Percentiles rank a stretch among this genome's conserved stretches.
Conservation (phyloP, 2,329 filamentous ascomycete genomes). For the Rhinocladiella similis region DNA sequence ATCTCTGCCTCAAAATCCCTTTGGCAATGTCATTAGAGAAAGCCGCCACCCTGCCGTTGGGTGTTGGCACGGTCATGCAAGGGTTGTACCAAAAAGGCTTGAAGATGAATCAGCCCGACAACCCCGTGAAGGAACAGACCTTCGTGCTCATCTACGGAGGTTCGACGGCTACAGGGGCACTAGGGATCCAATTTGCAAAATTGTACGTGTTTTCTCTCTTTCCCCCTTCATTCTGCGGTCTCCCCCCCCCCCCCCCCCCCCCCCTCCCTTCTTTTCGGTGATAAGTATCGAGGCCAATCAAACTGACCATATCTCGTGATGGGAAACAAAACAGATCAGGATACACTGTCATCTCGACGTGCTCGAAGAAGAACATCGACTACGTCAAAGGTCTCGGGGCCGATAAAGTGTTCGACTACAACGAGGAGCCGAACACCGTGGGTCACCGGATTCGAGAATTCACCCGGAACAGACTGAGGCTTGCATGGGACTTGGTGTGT, state of each 20-base stretch:
- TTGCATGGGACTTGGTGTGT: slow-evolving; percentile 1
- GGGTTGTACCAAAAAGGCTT: slow-evolving; percentile 27
- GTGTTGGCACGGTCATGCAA: slow-evolving; percentile 26
- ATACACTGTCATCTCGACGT: slow-evolving; percentile 43
- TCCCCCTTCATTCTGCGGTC: too few species aligned
- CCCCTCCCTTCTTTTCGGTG: too few species aligned
- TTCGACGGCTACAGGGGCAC: slow-evolving; percentile 44
- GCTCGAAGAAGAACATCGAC: slow-evolving; percentile 45
- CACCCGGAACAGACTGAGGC: background rate
- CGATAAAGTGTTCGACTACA: slow-evolving; percentile 49
- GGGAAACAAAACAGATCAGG: slow-evolving; percentile 32
- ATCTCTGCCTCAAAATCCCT: slow-evolving; percentile 35
- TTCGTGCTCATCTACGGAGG: slow-evolving; percentile 47
- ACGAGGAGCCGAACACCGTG: slow-evolving; percentile 14
- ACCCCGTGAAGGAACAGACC: slow-evolving; percentile 26
- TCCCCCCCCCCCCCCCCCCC: too few species aligned
- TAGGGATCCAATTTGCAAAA: slow-evolving; percentile 43
- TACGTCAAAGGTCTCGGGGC: slow-evolving; percentile 49
- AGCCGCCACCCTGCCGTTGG: slow-evolving; percentile 36
- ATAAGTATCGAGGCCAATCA: too few species aligned
- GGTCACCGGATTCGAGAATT: background rate
- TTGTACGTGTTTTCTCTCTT: slow-evolving; percentile 19
- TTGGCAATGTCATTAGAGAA: slow-evolving; percentile 34
- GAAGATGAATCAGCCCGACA: slow-evolving; percentile 26
- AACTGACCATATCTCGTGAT: too few species aligned